Evolutionary conservation across 148 eudicot species (phyloP), one percentile per base, ranked within the genome.

Genomic region (Mesembryanthemum crystallinum): DNA sequence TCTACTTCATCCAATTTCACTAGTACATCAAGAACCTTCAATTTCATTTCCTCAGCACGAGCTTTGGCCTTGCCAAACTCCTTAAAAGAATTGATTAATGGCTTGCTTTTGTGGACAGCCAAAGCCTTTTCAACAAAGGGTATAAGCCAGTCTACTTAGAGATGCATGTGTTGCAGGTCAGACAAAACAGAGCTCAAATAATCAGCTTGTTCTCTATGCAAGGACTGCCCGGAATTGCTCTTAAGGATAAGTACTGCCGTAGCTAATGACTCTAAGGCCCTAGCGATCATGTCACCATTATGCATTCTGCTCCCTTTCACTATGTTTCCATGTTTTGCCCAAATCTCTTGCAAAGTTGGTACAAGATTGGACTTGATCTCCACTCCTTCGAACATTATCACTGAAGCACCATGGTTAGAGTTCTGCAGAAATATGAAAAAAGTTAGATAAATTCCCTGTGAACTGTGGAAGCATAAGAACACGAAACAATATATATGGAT

Each of bases 321-420:
- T 20, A 74, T 51, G 45, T 74, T 64, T 18, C 70, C 77, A 32
- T 74, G 20, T 17, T 74, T 65, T 28, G 29, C 61, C 77, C 61
- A 64, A 2, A 74, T 43, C 61, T 64, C 64, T 14, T 52, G 61
- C 55, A 74, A 29, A 49, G 59, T 74, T 49, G 77, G 71, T 43
- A 64, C 60, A n/a, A 64, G 61, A 29, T 51, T 24, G 21, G 77
- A 23, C 30, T 6, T 64, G 60, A 74, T 64, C 24, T 47, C 25
- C n/a, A 74, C 18, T 9, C 69, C 77, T n/a, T 63, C 29, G 21
- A 64, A 65, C 71, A 29, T 25, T 58, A 51, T 45, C 20, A 20
- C 61, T 13, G 69, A 45, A 74, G 29, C 21, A 55, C 35, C 42
- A 20, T 14, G 35, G 66, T 23, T 27, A 70, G 27, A 51, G 1